phyloP scores from a whole-genome alignment of 495 filamentous ascomycete species.

The Elasticomyces elasticus region DNA sequence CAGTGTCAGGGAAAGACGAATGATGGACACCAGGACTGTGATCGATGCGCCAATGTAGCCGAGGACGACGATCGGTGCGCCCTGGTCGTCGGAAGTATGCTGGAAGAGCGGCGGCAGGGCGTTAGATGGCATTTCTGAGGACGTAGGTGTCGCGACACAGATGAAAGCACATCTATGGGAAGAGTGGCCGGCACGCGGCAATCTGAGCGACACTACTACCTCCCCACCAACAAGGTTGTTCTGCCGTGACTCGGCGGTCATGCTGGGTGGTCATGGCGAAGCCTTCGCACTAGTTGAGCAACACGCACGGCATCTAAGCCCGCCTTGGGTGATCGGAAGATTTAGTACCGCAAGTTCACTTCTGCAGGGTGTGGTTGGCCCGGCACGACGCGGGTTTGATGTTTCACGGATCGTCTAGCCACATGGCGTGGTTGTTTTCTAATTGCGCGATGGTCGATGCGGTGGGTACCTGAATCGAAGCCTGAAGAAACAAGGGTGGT shows the following conservation, averaged over 20 bases:
- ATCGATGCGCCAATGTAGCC: slow-evolving; percentile 1
- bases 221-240: background rate
- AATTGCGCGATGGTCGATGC: background rate
- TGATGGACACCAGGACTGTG: background rate
- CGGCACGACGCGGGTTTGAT: background rate
- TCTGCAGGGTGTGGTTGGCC: background rate
- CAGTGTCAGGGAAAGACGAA: background rate
- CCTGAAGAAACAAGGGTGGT: background rate
- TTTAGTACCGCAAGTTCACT: too few relatives aligned
- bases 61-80: background rate
- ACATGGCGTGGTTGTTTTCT: too few relatives aligned
- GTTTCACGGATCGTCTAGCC: background rate
- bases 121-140: slow-evolving; percentile 4
- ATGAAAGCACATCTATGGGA: background rate
- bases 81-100: background rate
- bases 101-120: background rate
- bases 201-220: too few relatives aligned
- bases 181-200: too few relatives aligned
- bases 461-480: background rate
- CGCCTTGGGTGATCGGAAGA: background rate
- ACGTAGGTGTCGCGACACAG: background rate
- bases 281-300: background rate
- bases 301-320: background rate
- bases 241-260: background rate
- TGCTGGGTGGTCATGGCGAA: background rate